Conservation (phyloP, 2,329 filamentous ascomycete genomes). For the Xylariaceae sp. region DNA sequence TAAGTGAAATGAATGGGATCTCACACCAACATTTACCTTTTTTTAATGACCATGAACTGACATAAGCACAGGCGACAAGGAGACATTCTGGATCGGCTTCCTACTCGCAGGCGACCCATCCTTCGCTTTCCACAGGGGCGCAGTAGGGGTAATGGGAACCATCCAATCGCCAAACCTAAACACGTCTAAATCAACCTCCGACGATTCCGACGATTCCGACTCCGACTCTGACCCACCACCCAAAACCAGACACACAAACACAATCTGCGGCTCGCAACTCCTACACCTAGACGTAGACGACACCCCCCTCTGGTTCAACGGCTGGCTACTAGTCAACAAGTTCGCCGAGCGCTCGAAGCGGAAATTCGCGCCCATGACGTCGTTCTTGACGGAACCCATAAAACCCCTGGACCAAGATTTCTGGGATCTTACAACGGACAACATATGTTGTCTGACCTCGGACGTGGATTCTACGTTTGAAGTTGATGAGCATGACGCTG, state of each 20-base stretch:
- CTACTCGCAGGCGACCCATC: slow-evolving; percentile 51
- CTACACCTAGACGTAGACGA: slow-evolving; percentile 51
- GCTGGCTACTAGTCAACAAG: slow-evolving; percentile 52
- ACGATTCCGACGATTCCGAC: not conserved
- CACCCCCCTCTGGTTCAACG: slow-evolving; percentile 55
- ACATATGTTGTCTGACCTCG: slow-evolving; percentile 46
- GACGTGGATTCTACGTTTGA: slow-evolving; percentile 31
- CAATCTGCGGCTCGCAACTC: slow-evolving; percentile 53
- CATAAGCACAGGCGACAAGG: slow-evolving; percentile 49
- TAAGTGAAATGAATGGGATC: slow-evolving; percentile 30
- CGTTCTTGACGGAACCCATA: slow-evolving; percentile 43
- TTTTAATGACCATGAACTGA: not conserved
- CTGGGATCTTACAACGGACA: slow-evolving; percentile 44
- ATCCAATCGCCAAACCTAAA: slow-evolving; percentile 28
- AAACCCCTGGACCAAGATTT: slow-evolving; percentile 43
- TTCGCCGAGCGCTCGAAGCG: slow-evolving; percentile 46
- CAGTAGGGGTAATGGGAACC: slow-evolving; percentile 45
- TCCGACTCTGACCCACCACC: not conserved
- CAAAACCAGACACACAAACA: slow-evolving; percentile 34
- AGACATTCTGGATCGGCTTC: slow-evolving; percentile 58
- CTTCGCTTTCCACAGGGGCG: slow-evolving; percentile 52
- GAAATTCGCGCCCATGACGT: slow-evolving; percentile 46
- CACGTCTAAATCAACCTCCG: not conserved
- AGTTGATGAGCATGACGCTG: slow-evolving; percentile 38
- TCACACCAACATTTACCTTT: not conserved